Conservation (phyloP, 1,284 basidiomycete genomes). For the Papiliotrema fonsecae region DNA sequence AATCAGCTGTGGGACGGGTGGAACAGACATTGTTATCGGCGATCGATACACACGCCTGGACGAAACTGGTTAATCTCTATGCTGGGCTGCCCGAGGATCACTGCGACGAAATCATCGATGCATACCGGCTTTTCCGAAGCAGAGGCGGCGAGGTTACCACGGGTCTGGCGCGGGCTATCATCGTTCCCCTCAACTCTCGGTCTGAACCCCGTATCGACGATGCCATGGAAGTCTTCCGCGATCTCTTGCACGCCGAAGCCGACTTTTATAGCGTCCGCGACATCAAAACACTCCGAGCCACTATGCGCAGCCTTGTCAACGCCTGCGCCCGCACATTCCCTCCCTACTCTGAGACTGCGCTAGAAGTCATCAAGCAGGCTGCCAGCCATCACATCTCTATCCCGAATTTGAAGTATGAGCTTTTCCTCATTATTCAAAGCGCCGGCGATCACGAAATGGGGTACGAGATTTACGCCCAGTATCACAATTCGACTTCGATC, state of each 20-base stretch:
- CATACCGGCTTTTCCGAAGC: too few species aligned
- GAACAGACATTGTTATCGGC: not conserved
- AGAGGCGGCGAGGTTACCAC: too few species aligned
- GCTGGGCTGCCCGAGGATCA: too few species aligned
- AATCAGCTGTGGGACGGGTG: not conserved
- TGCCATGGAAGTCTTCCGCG: not conserved
- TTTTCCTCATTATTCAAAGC: conserved; percentile 59
- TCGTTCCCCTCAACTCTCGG: too few species aligned
- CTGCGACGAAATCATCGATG: too few species aligned
- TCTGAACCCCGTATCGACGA: too few species aligned
- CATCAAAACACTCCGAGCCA: not conserved
- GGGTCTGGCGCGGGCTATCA: too few species aligned
- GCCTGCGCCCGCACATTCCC: not conserved
- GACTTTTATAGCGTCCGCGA: not conserved
- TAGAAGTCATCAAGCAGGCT: not conserved
- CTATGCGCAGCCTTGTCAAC: not conserved
- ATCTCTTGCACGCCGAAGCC: not conserved
- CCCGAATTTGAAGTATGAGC: not conserved
- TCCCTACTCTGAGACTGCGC: not conserved
- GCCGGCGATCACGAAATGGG: conserved; percentile 57
- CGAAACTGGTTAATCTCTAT: not conserved
- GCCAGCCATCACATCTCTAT: not conserved
- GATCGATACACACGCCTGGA: not conserved
- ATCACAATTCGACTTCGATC: conserved; percentile 50
- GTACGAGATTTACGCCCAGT: conserved; percentile 57